Conservation (phyloP, 805 yeast species). For the Lipomyces spencermartinsiae region DNA sequence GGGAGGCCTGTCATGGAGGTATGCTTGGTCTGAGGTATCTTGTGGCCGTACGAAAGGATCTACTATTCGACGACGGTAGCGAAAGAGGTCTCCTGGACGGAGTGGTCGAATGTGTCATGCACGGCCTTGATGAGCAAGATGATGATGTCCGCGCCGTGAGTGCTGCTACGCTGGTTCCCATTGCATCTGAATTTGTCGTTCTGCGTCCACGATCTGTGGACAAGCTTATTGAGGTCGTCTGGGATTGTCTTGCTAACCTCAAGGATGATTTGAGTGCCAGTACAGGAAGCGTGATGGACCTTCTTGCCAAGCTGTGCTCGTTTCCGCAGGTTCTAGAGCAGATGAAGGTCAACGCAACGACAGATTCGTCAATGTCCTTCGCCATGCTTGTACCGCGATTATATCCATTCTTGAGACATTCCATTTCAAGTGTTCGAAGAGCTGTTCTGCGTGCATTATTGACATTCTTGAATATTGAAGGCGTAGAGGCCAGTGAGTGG, state of each 20-base stretch:
- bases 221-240: conserved; percentile 68
- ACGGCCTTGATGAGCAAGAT: conserved; percentile 75
- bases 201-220: conserved; percentile 58
- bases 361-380: conserved; percentile 62
- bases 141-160: conserved; percentile 98
- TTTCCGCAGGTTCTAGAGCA: conserved; percentile 76
- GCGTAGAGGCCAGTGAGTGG: conserved; percentile 64
- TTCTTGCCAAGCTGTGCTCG: conserved; percentile 84
- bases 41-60: conserved; percentile 84
- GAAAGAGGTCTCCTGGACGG: conserved; percentile 64
- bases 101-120: conserved; percentile 83
- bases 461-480: conserved; percentile 67
- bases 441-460: conserved; percentile 81
- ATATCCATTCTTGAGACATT: conserved; percentile 91
- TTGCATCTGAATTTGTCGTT: conserved; percentile 83
- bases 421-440: conserved; percentile 86
- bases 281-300: conserved; percentile 94
- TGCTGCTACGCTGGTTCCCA: conserved; percentile 90
- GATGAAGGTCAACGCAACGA: conserved; percentile 65
- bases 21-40: conserved; percentile 90
- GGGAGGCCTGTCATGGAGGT: conserved; percentile 99
- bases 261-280: conserved; percentile 94
- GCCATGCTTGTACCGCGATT: conserved; percentile 83
- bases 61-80: conserved; percentile 58
- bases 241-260: conserved; percentile 84